phyloP scores from a whole-genome alignment of 441 rosid genomes.

The Gossypium davidsonii region DNA sequence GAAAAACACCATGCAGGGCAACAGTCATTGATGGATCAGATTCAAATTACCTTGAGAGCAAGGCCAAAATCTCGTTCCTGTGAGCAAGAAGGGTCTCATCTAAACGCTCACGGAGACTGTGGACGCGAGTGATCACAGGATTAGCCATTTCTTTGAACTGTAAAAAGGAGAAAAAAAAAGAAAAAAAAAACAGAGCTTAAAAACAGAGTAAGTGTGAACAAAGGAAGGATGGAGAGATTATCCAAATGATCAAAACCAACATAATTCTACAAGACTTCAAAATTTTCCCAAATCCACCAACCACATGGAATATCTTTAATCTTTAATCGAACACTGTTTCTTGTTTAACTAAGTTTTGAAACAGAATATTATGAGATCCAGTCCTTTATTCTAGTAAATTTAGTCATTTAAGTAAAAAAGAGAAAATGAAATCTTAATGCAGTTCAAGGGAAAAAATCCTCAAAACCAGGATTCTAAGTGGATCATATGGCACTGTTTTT shows the following conservation, averaged over 20 bases:
- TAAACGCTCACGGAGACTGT: constrained; percentile 90
- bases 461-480: background rate
- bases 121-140: constrained; percentile 64
- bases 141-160: constrained; percentile 43
- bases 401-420: background rate
- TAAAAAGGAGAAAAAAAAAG: background rate
- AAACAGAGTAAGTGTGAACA: background rate
- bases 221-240: background rate
- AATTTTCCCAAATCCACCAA: constrained; percentile 26
- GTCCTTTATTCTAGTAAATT: background rate
- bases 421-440: background rate
- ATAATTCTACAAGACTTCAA: constrained; percentile 16
- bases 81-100: constrained; percentile 65
- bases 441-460: background rate
- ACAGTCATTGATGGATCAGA: background rate
- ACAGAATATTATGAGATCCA: background rate
- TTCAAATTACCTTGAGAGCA: constrained; percentile 62
- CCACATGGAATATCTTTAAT: background rate
- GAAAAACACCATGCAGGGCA: background rate
- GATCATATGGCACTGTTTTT: constrained; percentile 2
- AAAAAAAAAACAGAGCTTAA: constrained; percentile 9
- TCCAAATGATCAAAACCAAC: constrained; percentile 22
- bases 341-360: constrained; percentile 16
- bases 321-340: background rate
- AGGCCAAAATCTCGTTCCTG: constrained; percentile 80